A percentile compares a stretch with the other conserved stretches of the same genome.
phyloP scores from a whole-genome alignment of 2,329 filamentous ascomycete species.

The Aspergillus awamori region DNA sequence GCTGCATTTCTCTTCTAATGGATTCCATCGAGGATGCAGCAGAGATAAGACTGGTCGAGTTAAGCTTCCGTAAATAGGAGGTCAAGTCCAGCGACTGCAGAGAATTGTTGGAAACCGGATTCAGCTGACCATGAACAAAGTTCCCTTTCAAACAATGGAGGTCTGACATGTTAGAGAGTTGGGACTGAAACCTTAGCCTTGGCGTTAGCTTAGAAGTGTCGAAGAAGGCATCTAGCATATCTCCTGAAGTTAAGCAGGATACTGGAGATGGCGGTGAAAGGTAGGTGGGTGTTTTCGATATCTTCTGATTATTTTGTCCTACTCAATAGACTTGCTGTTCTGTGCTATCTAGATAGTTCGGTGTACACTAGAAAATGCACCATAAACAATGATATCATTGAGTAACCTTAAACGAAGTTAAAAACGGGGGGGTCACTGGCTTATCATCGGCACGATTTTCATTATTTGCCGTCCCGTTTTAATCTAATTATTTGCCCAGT shows the following conservation, averaged over 20 bases:
- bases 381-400: conserved; percentile 3
- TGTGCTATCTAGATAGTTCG: background rate
- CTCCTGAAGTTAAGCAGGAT: background rate
- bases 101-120: too few species aligned
- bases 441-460: background rate
- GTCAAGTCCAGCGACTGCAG: too few species aligned
- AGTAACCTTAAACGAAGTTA: background rate
- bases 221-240: background rate
- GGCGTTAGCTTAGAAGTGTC: background rate
- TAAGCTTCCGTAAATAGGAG: too few species aligned
- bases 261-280: background rate
- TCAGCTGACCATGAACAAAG: background rate
- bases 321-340: background rate
- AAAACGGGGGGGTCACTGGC: background rate
- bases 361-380: background rate
- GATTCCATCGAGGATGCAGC: too few species aligned
- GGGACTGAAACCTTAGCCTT: background rate
- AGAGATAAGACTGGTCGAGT: too few species aligned
- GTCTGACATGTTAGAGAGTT: background rate
- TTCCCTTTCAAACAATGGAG: background rate
- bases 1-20: too few species aligned
- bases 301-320: background rate
- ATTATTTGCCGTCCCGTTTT: background rate
- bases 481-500: background rate
- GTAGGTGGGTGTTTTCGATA: background rate